phyloP scores from a whole-genome alignment of 371 early-diverging fungal genomes.

The Mucor circinelloides region DNA sequence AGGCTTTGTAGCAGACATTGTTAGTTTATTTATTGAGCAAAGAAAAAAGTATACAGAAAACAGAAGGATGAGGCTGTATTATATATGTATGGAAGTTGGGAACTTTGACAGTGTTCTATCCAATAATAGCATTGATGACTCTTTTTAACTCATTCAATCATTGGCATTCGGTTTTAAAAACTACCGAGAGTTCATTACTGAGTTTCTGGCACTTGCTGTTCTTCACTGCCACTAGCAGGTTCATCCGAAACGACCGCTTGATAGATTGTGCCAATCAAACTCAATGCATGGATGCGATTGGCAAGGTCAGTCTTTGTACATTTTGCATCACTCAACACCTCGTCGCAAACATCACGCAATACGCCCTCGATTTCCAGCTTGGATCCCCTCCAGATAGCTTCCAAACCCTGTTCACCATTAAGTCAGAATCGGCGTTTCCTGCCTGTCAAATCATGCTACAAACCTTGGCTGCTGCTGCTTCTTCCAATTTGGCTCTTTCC shows the following conservation, averaged over 20 bases:
- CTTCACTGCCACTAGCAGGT: neutral
- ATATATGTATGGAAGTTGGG: neutral
- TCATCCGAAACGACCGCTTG: slow-evolving; percentile 40
- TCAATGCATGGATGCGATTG: slow-evolving; percentile 71
- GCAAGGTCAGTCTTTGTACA: slow-evolving; percentile 53
- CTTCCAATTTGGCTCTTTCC: slow-evolving; percentile 69
- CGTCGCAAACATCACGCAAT: slow-evolving; percentile 89
- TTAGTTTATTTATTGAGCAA: neutral
- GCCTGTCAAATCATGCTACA: neutral
- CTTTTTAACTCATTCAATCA: slow-evolving; percentile 9
- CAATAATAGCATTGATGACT: slow-evolving; percentile 13
- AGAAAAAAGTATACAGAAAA: neutral
- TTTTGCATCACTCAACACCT: slow-evolving; percentile 68
- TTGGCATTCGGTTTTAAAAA: slow-evolving; percentile 2
- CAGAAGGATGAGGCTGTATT: neutral
- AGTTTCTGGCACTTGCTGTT: neutral
- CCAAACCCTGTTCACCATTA: slow-evolving; percentile 63
- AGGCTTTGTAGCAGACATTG: slow-evolving; percentile 10
- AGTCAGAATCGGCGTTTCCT: neutral
- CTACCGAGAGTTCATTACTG: neutral
- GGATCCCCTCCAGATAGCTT: slow-evolving; percentile 92
- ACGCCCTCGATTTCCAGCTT: slow-evolving; percentile 94
- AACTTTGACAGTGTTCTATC: neutral
- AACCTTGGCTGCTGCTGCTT: slow-evolving; percentile 70
- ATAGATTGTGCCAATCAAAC: slow-evolving; percentile 75